Evolutionary conservation across 2,329 filamentous ascomycete genomes (phyloP).

Genomic region (Botrytis fragariae): DNA sequence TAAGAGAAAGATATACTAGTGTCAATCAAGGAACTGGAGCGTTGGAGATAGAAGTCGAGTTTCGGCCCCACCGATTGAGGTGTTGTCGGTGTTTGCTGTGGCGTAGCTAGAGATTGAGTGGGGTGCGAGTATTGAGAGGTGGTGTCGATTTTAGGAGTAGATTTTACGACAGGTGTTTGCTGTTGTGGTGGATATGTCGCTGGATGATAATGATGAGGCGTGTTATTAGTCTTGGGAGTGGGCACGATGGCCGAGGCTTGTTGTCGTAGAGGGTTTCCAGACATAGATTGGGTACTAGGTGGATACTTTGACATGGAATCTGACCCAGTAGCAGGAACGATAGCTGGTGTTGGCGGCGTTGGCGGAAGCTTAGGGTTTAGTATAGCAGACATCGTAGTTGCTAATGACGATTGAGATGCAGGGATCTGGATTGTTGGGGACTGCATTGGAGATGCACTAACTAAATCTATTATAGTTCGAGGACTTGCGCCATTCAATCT

Average conservation of each 20-base stretch:
- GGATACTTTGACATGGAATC: not conserved
- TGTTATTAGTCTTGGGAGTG: not conserved
- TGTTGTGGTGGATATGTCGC: not conserved
- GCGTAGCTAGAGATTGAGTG: not conserved
- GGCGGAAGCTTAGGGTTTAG: not conserved
- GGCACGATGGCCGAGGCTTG: not conserved
- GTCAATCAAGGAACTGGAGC: not conserved
- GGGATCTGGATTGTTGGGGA: not conserved
- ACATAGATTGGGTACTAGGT: not conserved
- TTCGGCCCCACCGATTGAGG: not conserved
- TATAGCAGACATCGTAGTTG: not conserved
- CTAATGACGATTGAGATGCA: not conserved
- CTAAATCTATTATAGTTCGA: not conserved
- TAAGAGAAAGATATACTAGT: conserved; percentile 4
- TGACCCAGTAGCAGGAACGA: not conserved
- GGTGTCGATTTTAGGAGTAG: not conserved
- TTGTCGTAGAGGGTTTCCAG: not conserved
- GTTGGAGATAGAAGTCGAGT: conserved; percentile 20
- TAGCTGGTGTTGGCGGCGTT: conserved; percentile 8
- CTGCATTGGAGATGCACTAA: not conserved
- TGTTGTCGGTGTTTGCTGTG: conserved; percentile 16
- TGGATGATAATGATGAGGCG: not conserved
- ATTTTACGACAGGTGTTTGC: not conserved
- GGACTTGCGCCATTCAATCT: not conserved
- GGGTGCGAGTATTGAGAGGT: not conserved